These are phyloP conservation scores for Ceratocystis lukuohia DNA, from an alignment of 2,329 filamentous ascomycete genomes.

Conservation along the genomic window DNA sequence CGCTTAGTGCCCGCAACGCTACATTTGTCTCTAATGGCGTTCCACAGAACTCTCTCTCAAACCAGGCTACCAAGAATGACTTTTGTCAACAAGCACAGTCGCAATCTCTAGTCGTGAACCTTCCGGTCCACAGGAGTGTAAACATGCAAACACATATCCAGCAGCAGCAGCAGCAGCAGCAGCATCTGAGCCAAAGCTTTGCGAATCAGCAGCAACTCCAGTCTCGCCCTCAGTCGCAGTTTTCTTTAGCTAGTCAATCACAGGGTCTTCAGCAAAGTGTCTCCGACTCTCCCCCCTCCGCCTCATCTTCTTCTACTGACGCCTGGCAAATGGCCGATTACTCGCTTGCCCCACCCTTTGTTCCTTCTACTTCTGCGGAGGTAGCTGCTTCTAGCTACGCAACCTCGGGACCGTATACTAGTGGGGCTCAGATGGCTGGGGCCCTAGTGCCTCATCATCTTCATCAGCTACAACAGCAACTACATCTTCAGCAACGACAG, in stretches of 20 bases:
- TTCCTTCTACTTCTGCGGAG: constrained; percentile 5
- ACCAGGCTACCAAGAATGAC: constrained; percentile 7
- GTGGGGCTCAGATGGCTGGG: not conserved
- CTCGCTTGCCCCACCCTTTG: constrained; percentile 10
- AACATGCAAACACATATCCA: constrained; percentile 3
- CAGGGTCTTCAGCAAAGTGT: not conserved
- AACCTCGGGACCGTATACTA: not conserved
- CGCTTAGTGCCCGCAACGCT: not conserved
- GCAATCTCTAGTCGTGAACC: not conserved
- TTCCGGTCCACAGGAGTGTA: not conserved
- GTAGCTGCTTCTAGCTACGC: not conserved
- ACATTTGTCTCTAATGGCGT: not conserved
- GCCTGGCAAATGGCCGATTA: constrained; percentile 2
- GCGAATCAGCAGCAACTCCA: not conserved
- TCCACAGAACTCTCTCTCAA: not conserved
- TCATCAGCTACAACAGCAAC: constrained; percentile 9
- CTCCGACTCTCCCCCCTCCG: not conserved
- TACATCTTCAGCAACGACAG: constrained; percentile 11
- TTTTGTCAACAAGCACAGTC: not conserved
- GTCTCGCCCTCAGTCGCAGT: not conserved
- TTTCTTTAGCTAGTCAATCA: not conserved
- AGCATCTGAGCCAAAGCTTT: not conserved
- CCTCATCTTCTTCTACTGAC: not conserved
- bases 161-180: not conserved
- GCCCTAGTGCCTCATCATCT: constrained; percentile 7